A percentile compares a stretch with the other conserved stretches of the same genome.
Conservation (phyloP, 169 alveolate species). For the Cryptosporidium sp. region DNA sequence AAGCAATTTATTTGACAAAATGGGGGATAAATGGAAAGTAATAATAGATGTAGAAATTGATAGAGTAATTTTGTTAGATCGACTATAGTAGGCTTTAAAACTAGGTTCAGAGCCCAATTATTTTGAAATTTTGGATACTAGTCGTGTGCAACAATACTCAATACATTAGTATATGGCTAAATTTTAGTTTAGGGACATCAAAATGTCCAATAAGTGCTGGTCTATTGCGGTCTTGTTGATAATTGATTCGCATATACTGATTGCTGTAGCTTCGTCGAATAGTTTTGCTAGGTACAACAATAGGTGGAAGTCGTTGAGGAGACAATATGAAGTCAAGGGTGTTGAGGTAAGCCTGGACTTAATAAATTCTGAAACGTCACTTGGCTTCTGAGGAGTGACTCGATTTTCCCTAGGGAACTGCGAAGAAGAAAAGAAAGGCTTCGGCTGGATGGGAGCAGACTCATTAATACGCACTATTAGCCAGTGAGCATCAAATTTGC, state of each 20-base stretch:
- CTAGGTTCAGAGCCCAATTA: too few relatives aligned
- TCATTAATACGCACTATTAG: slow-evolving; percentile 85
- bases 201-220: slow-evolving; percentile 39
- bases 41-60: not conserved
- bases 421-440: slow-evolving; percentile 81
- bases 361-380: slow-evolving; percentile 46
- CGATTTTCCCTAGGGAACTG: slow-evolving; percentile 85
- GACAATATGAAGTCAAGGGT: slow-evolving; percentile 14
- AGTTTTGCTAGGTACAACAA: slow-evolving; percentile 89
- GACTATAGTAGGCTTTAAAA: too few relatives aligned
- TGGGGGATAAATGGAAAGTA: not conserved
- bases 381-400: slow-evolving; percentile 69
- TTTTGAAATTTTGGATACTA: not conserved
- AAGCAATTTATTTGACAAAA: not conserved
- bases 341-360: slow-evolving; percentile 39
- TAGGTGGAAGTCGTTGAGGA: slow-evolving; percentile 88
- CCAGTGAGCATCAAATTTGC: slow-evolving; percentile 86
- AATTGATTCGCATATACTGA: slow-evolving; percentile 84
- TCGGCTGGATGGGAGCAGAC: slow-evolving; percentile 85
- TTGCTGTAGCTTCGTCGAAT: slow-evolving; percentile 91
- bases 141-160: not conserved
- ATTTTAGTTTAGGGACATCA: slow-evolving; percentile 35
- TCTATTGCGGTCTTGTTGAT: slow-evolving; percentile 80
- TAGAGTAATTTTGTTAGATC: too few relatives aligned
- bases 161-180: not conserved